phyloP scores from a whole-genome alignment of 2,329 filamentous ascomycete species.

The Fusarium cicatricum region DNA sequence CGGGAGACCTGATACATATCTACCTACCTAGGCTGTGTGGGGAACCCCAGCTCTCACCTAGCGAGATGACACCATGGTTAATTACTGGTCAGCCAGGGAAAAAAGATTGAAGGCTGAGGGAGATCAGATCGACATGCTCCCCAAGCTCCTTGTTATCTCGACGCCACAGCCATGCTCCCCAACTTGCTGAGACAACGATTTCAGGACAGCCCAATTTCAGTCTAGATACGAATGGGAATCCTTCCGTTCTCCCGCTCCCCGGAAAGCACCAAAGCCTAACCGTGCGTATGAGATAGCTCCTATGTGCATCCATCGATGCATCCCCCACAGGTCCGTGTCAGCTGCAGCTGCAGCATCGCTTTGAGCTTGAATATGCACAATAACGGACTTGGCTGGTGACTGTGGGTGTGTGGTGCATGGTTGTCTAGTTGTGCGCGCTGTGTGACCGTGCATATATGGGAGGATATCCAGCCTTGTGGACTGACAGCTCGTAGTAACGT shows the following conservation, averaged over 20 bases:
- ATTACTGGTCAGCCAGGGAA: background rate
- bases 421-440: too few relatives aligned
- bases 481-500: background rate
- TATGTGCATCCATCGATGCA: too few relatives aligned
- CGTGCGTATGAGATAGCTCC: too few relatives aligned
- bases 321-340: slow-evolving; percentile 22
- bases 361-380: background rate
- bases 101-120: background rate
- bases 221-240: slow-evolving; percentile 5
- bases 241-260: background rate
- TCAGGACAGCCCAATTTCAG: slow-evolving; percentile 6
- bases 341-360: slow-evolving; percentile 19
- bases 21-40: background rate
- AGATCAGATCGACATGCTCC: background rate
- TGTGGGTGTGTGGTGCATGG: too few relatives aligned
- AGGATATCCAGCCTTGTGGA: slow-evolving; percentile 4
- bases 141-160: slow-evolving; percentile 5
- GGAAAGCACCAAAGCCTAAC: background rate
- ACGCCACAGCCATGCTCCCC: slow-evolving; percentile 3
- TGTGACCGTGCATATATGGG: background rate
- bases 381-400: background rate
- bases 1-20: background rate
- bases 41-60: slow-evolving; percentile 3
- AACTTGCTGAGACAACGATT: background rate
- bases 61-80: background rate